phyloP scores from a whole-genome alignment of 1,284 basidiomycete species.

The Cutaneotrichosporon cavernicola region DNA sequence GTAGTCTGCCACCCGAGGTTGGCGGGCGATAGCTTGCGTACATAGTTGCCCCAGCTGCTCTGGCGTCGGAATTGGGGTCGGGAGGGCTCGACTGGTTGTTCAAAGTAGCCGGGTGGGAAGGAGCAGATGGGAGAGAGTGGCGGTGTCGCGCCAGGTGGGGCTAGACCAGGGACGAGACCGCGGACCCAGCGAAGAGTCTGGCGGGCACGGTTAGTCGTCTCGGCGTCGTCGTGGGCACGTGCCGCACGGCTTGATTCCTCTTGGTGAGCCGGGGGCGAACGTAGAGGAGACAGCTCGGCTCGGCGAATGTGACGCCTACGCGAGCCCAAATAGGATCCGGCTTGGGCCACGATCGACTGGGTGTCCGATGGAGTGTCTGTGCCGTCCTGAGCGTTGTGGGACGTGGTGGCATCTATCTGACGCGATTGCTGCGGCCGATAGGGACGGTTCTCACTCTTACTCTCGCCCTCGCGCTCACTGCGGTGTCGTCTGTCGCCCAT shows the following conservation, averaged over 20 bases:
- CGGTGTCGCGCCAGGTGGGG: background rate
- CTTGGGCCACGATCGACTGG: background rate
- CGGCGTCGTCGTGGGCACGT: background rate
- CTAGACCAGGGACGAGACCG: background rate
- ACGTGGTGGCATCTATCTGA: too few species aligned
- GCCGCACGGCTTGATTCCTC: background rate
- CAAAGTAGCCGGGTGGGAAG: background rate
- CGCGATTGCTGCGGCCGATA: too few species aligned
- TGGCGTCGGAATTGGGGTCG: background rate
- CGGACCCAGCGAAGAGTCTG: background rate
- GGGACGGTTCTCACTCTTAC: too few species aligned
- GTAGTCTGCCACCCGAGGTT: background rate
- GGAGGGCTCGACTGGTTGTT: background rate
- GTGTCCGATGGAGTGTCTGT: background rate
- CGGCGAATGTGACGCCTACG: background rate
- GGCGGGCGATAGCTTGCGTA: background rate
- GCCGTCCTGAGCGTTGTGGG: background rate
- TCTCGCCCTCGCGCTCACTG: too few species aligned
- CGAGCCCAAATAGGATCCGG: background rate
- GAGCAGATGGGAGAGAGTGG: background rate
- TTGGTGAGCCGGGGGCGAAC: background rate
- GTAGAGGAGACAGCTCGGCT: background rate
- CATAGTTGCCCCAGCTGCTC: background rate
- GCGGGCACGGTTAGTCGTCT: background rate
- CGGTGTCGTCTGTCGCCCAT: too few species aligned